phyloP scores from a whole-genome alignment of 164 flowering plant species.

The Sedum album region DNA sequence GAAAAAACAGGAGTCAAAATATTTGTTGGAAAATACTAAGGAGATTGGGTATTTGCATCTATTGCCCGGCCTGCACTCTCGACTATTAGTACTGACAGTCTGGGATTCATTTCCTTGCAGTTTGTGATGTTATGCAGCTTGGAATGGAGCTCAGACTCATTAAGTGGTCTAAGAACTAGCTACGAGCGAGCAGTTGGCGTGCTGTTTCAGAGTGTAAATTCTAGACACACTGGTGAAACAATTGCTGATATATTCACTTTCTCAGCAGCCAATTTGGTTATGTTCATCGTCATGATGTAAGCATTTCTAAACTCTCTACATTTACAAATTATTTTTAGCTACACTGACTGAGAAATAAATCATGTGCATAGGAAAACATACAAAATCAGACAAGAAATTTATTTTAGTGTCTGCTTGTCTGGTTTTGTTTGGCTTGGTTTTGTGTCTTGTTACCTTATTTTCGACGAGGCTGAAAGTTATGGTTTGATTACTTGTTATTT shows the following conservation, averaged over 20 bases:
- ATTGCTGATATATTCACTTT: constrained; percentile 43
- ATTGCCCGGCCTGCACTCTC: constrained; percentile 25
- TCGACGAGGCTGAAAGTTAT: no score
- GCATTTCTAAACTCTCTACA: constrained; percentile 17
- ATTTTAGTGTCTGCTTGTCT: no score
- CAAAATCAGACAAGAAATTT: no score
- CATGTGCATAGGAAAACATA: no score
- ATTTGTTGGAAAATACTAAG: no score
- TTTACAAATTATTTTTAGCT: not conserved
- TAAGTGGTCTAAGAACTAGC: constrained; percentile 29
- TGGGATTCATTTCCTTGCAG: constrained; percentile 40
- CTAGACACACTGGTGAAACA: constrained; percentile 66
- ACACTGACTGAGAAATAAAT: no score
- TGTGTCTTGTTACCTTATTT: no score
- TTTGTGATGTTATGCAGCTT: constrained; percentile 31
- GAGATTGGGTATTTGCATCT: no score
- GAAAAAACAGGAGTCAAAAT: not conserved
- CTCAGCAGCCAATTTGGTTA: constrained; percentile 44
- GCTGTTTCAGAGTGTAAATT: constrained; percentile 40
- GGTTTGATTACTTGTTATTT: no score
- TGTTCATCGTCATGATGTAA: constrained; percentile 72
- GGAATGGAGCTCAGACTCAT: constrained; percentile 56
- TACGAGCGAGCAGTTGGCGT: constrained; percentile 42
- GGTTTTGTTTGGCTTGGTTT: no score
- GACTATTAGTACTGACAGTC: constrained; percentile 24